A percentile compares a stretch with the other conserved stretches of the same genome.
Evolutionary conservation across 768 basidiomycete species (phyloP).

Genomic region (Brasilioporus rufonigricans): DNA sequence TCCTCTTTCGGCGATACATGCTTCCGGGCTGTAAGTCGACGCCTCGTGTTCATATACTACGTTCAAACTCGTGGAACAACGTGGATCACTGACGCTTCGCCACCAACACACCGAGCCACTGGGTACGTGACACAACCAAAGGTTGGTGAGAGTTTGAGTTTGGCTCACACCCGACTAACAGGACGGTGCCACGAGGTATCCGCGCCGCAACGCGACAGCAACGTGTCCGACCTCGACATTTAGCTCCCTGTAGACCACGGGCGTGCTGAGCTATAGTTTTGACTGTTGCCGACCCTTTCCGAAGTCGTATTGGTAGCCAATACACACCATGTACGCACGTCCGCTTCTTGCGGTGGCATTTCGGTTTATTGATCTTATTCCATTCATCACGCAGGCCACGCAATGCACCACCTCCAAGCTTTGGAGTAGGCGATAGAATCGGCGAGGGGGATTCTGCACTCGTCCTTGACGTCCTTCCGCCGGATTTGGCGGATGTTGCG

Average conservation of each 20-base stretch:
- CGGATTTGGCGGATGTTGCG: conserved; percentile 50
- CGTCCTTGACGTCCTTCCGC: conserved; percentile 55
- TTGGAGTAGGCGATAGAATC: conserved; percentile 40
- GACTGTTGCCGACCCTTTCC: neutral
- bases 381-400: conserved; percentile 21
- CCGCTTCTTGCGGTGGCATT: neutral
- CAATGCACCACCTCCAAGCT: conserved; percentile 19
- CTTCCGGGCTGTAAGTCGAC: too few species aligned
- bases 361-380: conserved; percentile 1
- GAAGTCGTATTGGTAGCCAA: neutral
- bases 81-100: conserved; percentile 1
- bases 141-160: conserved; percentile 2
- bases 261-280: conserved; percentile 4
- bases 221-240: conserved; percentile 2
- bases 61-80: neutral
- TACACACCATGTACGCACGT: conserved; percentile 19
- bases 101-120: neutral
- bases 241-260: neutral
- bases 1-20: neutral
- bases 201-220: conserved; percentile 1
- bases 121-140: conserved; percentile 3
- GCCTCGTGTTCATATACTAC: conserved; percentile 9
- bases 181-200: conserved; percentile 16
- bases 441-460: conserved; percentile 71
- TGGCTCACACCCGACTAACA: neutral